These are phyloP conservation scores for Colletotrichum coccodes DNA, from an alignment of 2,329 filamentous ascomycete species.

Conservation along the genomic window DNA sequence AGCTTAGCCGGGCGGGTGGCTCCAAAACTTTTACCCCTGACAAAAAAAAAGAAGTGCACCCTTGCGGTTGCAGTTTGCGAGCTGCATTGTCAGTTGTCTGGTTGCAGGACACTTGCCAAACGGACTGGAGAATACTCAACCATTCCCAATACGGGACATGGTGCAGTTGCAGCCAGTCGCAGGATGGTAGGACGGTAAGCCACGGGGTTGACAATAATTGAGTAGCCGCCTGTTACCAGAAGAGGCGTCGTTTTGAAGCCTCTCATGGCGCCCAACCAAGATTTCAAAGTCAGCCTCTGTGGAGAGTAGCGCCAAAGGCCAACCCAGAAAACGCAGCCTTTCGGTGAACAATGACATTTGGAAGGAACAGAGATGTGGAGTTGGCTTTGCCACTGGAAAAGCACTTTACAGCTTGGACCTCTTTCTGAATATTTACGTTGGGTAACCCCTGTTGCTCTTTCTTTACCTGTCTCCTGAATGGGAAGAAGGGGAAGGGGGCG, in stretches of 20 bases:
- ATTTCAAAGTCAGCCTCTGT: neutral
- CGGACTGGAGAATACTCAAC: constrained; percentile 2
- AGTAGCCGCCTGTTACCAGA: neutral
- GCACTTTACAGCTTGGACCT: constrained; percentile 2
- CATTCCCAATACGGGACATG: constrained; percentile 11
- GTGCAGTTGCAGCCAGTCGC: constrained; percentile 6
- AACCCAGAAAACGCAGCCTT: neutral
- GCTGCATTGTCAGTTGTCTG: neutral
- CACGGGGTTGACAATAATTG: constrained; percentile 4
- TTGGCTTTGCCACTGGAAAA: neutral
- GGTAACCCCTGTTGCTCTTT: neutral
- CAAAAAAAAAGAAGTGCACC: constrained; percentile 1
- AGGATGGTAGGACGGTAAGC: neutral
- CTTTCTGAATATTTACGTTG: neutral
- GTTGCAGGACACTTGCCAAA: constrained; percentile 6
- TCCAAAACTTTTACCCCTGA: constrained; percentile 2
- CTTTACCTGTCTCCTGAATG: neutral
- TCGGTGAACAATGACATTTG: neutral
- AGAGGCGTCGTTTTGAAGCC: neutral
- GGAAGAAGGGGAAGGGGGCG: neutral
- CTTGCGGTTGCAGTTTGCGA: neutral
- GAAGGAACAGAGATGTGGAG: neutral
- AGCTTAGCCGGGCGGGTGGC: neutral
- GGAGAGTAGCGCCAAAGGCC: neutral
- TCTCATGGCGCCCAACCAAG: constrained; percentile 1